phyloP scores from a whole-genome alignment of 2,329 filamentous ascomycete genomes.

The Chalara sp. region DNA sequence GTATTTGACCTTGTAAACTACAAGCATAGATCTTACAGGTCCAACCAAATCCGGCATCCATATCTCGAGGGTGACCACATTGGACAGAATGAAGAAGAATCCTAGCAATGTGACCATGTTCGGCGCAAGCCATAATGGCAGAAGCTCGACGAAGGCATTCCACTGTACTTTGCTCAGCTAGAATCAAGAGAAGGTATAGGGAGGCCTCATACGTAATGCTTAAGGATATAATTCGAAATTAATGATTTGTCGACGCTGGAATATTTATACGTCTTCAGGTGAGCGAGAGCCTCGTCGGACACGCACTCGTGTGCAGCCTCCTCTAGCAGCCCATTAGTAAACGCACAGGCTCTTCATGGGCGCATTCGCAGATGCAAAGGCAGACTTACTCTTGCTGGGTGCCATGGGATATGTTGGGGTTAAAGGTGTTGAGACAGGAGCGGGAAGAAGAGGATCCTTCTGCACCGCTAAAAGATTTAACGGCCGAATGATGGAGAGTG shows the following conservation, averaged over 20 bases:
- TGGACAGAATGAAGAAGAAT: conserved; percentile 87
- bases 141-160: conserved; percentile 88
- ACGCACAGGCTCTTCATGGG: too few species aligned
- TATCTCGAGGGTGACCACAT: conserved; percentile 66
- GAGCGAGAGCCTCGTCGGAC: conserved; percentile 82
- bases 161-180: conserved; percentile 52
- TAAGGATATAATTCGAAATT: conserved; percentile 87
- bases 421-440: conserved; percentile 23
- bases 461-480: conserved; percentile 20
- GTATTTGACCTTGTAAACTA: conserved; percentile 1
- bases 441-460: conserved; percentile 18
- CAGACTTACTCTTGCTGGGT: conserved; percentile 30
- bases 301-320: conserved; percentile 63
- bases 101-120: conserved; percentile 96
- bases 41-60: conserved; percentile 87
- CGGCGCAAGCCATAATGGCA: conserved; percentile 93
- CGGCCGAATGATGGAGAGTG: conserved; percentile 20
- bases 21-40: conserved; percentile 52
- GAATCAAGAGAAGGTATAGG: conserved; percentile 12
- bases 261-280: conserved; percentile 95
- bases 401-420: conserved; percentile 26
- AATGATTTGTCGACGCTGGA: conserved; percentile 94
- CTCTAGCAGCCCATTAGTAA: conserved; percentile 26
- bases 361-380: not conserved
- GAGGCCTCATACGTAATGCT: conserved; percentile 72